A percentile compares a stretch with the other conserved stretches of the same genome.
These are phyloP conservation scores for Acephala macrosclerotiorum DNA, from an alignment of 2,329 filamentous ascomycete species.

Conservation along the genomic window DNA sequence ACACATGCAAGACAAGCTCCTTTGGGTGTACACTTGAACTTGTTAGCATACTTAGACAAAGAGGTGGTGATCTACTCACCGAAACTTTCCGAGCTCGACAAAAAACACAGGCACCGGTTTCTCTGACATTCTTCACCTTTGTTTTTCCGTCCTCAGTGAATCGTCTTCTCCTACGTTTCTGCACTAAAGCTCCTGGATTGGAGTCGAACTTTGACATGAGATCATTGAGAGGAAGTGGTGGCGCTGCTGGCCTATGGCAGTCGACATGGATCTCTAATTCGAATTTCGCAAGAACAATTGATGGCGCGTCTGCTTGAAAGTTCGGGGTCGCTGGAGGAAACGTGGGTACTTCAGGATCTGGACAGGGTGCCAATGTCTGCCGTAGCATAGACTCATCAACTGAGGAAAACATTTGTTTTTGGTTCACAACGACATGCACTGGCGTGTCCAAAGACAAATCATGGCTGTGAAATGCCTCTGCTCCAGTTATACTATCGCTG, in stretches of 20 bases:
- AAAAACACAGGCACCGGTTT: conserved; percentile 26
- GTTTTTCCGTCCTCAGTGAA: conserved; percentile 25
- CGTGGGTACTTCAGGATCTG: neutral
- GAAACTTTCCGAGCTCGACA: conserved; percentile 30
- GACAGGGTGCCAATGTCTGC: neutral
- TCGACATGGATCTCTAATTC: neutral
- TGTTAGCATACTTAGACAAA: neutral
- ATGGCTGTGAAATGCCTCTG: neutral
- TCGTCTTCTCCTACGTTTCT: conserved; percentile 27
- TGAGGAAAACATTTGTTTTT: neutral
- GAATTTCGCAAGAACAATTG: neutral
- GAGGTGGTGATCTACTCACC: conserved; percentile 9
- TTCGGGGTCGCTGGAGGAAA: neutral
- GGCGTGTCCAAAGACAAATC: neutral
- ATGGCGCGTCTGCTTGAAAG: neutral
- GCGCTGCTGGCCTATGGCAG: neutral
- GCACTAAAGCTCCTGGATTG: conserved; percentile 4
- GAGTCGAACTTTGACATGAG: conserved; percentile 23
- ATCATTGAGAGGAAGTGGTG: conserved; percentile 13
- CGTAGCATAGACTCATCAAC: neutral
- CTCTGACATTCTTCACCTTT: conserved; percentile 29
- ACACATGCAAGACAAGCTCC: conserved; percentile 29
- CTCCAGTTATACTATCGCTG: neutral
- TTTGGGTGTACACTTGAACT: conserved; percentile 26
- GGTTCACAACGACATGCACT: neutral